These are phyloP conservation scores for Cladosporium sp. DNA, from an alignment of 2,329 filamentous ascomycete genomes.

Conservation along the genomic window DNA sequence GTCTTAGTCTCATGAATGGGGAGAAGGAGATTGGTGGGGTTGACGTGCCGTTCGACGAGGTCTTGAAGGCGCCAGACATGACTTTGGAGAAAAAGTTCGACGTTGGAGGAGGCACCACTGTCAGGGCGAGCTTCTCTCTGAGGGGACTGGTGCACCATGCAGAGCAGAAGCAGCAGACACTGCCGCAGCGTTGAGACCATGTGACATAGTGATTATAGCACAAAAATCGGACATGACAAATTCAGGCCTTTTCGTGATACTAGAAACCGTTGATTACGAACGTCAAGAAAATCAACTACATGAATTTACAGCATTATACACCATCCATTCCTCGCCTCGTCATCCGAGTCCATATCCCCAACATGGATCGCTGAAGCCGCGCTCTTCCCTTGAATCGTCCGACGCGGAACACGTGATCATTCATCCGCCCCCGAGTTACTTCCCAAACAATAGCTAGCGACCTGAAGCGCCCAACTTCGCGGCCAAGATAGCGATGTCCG, in stretches of 20 bases:
- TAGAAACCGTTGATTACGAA: no score
- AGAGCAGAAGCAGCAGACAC: slow-evolving; percentile 5
- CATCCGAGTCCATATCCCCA: no score
- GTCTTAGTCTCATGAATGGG: slow-evolving; percentile 32
- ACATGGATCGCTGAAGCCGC: no score
- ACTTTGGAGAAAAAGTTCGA: slow-evolving; percentile 31
- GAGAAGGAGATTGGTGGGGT: slow-evolving; percentile 30
- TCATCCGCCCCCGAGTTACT: no score
- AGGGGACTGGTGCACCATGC: slow-evolving; percentile 23
- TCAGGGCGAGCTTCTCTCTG: slow-evolving; percentile 34
- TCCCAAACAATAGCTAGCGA: not conserved
- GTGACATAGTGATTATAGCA: not conserved
- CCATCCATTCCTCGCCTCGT: no score
- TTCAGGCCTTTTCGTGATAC: no score
- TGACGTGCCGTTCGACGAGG: slow-evolving; percentile 33
- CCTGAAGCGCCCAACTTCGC: slow-evolving; percentile 15
- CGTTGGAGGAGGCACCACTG: slow-evolving; percentile 27
- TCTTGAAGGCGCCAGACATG: slow-evolving; percentile 30
- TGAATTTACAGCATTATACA: no score
- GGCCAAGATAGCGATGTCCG: slow-evolving; percentile 43
- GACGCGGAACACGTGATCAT: no score
- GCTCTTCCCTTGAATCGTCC: no score
- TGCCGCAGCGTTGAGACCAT: slow-evolving; percentile 1
- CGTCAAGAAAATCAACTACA: no score
- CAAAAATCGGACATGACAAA: not conserved